Percentiles rank a stretch among this genome's conserved stretches.
Evolutionary conservation across 495 filamentous ascomycete genomes (phyloP).

Genomic region (Astrocystis sublimbata): DNA sequence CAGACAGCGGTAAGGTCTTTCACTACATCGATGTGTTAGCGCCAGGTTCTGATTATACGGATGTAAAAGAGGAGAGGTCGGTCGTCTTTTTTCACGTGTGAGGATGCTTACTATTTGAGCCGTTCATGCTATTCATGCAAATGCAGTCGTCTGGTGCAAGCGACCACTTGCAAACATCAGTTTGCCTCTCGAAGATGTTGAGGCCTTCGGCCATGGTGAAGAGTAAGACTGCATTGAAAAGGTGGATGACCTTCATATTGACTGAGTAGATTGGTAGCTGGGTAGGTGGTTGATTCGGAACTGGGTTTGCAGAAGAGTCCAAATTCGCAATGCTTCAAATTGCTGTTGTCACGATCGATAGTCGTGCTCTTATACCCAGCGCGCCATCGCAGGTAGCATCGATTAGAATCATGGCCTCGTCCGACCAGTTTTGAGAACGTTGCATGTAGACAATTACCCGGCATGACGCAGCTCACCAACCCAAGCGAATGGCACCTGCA

Average conservation of each 20-base stretch:
- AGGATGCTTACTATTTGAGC: slow-evolving; percentile 3
- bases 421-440: background rate
- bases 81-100: background rate
- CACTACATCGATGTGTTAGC: slow-evolving; percentile 3
- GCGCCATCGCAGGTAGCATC: background rate
- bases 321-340: background rate
- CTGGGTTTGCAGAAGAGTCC: background rate
- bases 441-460: slow-evolving; percentile 10
- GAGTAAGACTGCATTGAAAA: background rate
- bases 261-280: too few species aligned
- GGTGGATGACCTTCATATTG: background rate
- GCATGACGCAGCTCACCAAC: background rate
- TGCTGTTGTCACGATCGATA: background rate
- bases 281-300: background rate
- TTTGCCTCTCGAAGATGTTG: slow-evolving; percentile 15
- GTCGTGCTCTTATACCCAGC: background rate
- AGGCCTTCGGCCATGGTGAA: background rate
- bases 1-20: slow-evolving; percentile 10
- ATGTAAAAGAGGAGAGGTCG: background rate
- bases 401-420: background rate
- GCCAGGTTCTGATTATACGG: background rate
- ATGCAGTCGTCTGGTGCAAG: slow-evolving; percentile 16
- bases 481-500: background rate
- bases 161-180: slow-evolving; percentile 17
- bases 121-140: slow-evolving; percentile 16